A percentile compares a stretch with the other conserved stretches of the same genome.
phyloP scores from a whole-genome alignment of 2,329 filamentous ascomycete species.

The Hypoxylon sp. region DNA sequence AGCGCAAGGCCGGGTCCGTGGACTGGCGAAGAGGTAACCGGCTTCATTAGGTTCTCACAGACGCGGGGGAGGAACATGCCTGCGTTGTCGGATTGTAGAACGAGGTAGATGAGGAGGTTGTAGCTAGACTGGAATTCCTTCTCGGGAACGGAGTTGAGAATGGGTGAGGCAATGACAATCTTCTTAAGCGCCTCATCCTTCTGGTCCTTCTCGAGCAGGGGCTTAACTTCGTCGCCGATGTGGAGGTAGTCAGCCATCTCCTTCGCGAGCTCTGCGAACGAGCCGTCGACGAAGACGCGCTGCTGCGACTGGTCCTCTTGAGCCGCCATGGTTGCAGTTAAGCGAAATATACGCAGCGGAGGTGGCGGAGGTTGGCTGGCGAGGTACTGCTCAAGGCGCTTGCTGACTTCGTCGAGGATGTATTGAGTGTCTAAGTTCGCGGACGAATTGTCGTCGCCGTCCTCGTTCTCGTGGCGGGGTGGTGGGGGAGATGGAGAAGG shows the following conservation, averaged over 20 bases:
- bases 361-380: not conserved
- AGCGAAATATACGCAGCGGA: not conserved
- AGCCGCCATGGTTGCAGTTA: slow-evolving; percentile 7
- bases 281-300: slow-evolving; percentile 87
- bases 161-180: slow-evolving; percentile 83
- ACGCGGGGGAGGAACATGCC: slow-evolving; percentile 89
- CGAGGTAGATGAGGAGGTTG: slow-evolving; percentile 95
- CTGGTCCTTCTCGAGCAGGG: slow-evolving; percentile 79
- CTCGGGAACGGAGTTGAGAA: slow-evolving; percentile 88
- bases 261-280: slow-evolving; percentile 91
- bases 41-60: slow-evolving; percentile 90
- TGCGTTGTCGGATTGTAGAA: slow-evolving; percentile 86
- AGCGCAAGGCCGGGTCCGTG: slow-evolving; percentile 90
- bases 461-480: slow-evolving; percentile 1
- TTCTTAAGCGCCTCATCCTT: slow-evolving; percentile 92
- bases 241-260: slow-evolving; percentile 97
- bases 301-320: slow-evolving; percentile 62
- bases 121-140: slow-evolving; percentile 97
- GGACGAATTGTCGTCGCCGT: not conserved
- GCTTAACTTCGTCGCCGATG: slow-evolving; percentile 81
- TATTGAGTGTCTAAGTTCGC: not conserved
- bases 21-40: slow-evolving; percentile 85
- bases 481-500: not conserved
- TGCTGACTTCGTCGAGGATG: not conserved
- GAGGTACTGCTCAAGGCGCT: not conserved